Evolutionary conservation across 148 eudicot genomes (phyloP).

Genomic region (Limonium bicolor): DNA sequence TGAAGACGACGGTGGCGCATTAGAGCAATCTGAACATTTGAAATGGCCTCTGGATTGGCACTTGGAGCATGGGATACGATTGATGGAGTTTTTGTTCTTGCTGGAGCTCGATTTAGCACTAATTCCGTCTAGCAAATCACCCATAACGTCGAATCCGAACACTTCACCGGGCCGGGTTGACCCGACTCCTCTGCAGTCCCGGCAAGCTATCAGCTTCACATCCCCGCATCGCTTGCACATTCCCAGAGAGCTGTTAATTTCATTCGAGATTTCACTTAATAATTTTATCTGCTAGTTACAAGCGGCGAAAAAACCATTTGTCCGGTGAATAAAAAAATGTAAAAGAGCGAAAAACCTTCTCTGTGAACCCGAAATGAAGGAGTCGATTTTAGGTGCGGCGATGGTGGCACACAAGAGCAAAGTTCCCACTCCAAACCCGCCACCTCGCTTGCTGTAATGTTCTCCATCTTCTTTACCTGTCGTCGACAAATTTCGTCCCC

Average conservation of each 20-base stretch:
- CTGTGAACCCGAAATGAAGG: constrained; percentile 59
- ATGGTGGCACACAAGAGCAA: constrained; percentile 62
- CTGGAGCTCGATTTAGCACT: no score
- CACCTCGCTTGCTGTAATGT: constrained; percentile 55
- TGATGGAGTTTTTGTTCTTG: neutral
- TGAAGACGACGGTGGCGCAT: no score
- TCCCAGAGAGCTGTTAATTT: constrained; percentile 39
- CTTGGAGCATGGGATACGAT: neutral
- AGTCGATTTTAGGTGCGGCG: constrained; percentile 60
- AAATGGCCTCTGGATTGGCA: constrained; percentile 1
- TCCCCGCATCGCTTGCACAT: constrained; percentile 84
- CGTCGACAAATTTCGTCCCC: no score
- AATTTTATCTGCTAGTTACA: no score
- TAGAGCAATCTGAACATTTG: constrained; percentile 1
- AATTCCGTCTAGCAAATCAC: constrained; percentile 9
- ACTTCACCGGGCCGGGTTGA: constrained; percentile 24
- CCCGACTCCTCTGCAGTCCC: constrained; percentile 53
- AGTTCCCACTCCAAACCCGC: constrained; percentile 56
- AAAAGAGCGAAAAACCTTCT: constrained; percentile 28
- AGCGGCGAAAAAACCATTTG: no score
- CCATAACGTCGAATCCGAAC: constrained; percentile 24
- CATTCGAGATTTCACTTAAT: no score
- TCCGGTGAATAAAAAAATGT: no score
- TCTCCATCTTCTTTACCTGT: constrained; percentile 41
- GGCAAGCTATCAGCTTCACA: constrained; percentile 53